Evolutionary conservation across 139 green algal species (phyloP).

Genomic region (Trebouxia sp.): DNA sequence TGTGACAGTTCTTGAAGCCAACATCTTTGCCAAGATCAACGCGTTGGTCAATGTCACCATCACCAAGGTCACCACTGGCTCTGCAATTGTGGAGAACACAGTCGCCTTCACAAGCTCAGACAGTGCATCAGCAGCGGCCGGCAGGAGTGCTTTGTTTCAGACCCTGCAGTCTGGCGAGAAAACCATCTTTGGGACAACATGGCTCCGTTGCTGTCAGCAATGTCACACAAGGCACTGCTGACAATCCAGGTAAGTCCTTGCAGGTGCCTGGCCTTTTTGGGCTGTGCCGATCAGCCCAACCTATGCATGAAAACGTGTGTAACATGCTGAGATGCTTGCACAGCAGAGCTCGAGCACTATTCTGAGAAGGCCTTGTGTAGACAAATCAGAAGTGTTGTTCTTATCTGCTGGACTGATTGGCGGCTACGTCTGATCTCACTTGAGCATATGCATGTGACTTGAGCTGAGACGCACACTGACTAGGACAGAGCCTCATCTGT

Average conservation of each 20-base stretch:
- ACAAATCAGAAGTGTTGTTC: no score
- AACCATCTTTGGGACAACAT: not conserved
- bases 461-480: no score
- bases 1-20: not conserved
- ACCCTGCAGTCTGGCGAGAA: not conserved
- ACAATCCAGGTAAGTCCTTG: not conserved
- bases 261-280: no score
- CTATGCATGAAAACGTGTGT: no score
- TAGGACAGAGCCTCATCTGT: no score
- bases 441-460: no score
- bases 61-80: not conserved
- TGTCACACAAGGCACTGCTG: not conserved
- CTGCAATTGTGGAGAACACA: not conserved
- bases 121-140: not conserved
- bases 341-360: no score
- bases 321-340: no score
- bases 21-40: not conserved
- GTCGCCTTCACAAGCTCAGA: not conserved
- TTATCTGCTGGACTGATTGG: no score
- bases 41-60: not conserved
- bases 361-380: no score
- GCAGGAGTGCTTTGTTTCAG: not conserved
- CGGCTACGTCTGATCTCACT: no score
- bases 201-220: not conserved
- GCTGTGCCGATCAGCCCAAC: no score